These are phyloP conservation scores for Penicillium sp. DNA, from an alignment of 2,329 filamentous ascomycete genomes.

Conservation along the genomic window DNA sequence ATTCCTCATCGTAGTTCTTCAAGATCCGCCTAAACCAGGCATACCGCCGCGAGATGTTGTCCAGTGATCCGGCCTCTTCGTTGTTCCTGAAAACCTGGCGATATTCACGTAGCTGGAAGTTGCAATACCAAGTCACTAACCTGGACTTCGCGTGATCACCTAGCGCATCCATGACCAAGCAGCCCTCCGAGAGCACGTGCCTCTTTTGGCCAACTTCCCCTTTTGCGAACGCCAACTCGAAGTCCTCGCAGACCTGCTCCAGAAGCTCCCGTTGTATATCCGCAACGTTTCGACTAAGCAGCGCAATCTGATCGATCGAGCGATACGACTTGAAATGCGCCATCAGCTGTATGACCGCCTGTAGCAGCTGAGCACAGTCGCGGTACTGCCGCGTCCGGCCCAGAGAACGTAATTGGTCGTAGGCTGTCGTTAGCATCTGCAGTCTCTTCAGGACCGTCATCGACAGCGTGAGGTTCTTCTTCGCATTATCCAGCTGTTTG, in stretches of 20 bases:
- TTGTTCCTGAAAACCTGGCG: constrained; percentile 90
- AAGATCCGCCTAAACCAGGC: constrained; percentile 94
- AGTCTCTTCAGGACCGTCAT: constrained; percentile 96
- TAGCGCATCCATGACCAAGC: constrained; percentile 85
- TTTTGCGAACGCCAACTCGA: constrained; percentile 88
- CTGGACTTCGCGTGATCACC: constrained; percentile 75
- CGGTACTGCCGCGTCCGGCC: constrained; percentile 82
- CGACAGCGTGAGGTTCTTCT: constrained; percentile 87
- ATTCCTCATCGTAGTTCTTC: constrained; percentile 90
- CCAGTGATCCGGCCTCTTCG: constrained; percentile 88
- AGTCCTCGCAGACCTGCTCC: constrained; percentile 98
- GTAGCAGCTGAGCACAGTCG: constrained; percentile 85
- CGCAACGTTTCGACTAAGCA: constrained; percentile 80
- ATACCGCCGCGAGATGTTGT: constrained; percentile 91
- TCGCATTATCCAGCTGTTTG: constrained; percentile 90
- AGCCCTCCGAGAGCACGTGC: constrained; percentile 70
- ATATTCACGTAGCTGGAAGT: constrained; percentile 91
- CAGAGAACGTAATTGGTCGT: constrained; percentile 80
- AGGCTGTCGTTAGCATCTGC: constrained; percentile 98
- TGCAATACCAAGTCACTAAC: constrained; percentile 93
- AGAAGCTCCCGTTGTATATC: constrained; percentile 85
- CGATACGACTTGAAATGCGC: constrained; percentile 96
- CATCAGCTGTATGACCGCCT: constrained; percentile 95
- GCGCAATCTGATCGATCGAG: constrained; percentile 95
- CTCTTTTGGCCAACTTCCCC: constrained; percentile 65